phyloP scores from a whole-genome alignment of 108 stramenopile genomes.

The Craspedostauros australis region DNA sequence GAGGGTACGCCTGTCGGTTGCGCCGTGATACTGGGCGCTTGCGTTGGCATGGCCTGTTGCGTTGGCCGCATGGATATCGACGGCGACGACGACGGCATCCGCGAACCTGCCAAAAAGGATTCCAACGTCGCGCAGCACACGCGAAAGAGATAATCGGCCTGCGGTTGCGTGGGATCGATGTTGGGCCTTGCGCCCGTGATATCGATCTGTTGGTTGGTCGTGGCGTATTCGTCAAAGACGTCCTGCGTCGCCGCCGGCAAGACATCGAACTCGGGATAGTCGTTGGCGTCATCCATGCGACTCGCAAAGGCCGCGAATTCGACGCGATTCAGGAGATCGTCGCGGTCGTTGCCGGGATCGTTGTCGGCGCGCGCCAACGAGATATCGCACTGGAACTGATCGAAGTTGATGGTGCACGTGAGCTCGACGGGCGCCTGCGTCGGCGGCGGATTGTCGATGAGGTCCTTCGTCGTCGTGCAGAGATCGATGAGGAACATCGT shows the following conservation, averaged over 20 bases:
- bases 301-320: slow-evolving; percentile 38
- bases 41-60: no score
- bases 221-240: slow-evolving; percentile 25
- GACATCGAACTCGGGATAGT: slow-evolving; percentile 2
- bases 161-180: background rate
- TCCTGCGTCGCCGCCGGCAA: slow-evolving; percentile 10
- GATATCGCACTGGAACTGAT: slow-evolving; percentile 14
- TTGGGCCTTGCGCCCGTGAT: slow-evolving; percentile 21
- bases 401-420: background rate
- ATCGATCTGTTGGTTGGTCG: slow-evolving; percentile 15
- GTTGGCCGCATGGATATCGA: no score
- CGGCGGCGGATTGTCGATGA: background rate
- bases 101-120: no score
- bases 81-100: no score
- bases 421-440: background rate
- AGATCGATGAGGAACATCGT: slow-evolving; percentile 6
- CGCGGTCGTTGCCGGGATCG: no score
- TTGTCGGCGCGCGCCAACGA: slow-evolving; percentile 26
- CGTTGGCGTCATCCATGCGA: slow-evolving; percentile 16
- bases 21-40: no score
- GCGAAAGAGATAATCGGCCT: slow-evolving; percentile 6
- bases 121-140: slow-evolving; percentile 25
- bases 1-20: no score
- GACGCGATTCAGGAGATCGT: slow-evolving; percentile 12
- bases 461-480: slow-evolving; percentile 11